Evolutionary conservation across 2,329 filamentous ascomycete genomes (phyloP), one percentile per base, ranked within the genome.

Genomic region (Calonectria henricotiae): DNA sequence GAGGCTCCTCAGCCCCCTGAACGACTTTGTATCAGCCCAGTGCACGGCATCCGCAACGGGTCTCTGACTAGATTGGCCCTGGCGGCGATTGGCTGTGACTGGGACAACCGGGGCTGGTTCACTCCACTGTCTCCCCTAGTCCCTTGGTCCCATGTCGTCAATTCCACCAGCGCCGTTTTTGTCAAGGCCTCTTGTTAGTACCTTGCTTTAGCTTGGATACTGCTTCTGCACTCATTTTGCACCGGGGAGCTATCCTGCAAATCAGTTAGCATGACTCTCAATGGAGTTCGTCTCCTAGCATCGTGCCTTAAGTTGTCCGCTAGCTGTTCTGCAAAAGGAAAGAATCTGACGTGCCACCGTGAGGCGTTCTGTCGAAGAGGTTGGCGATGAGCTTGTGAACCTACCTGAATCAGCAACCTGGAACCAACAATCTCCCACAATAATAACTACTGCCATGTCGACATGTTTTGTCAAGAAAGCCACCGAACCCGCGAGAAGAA

Each of bases 31-130:
- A 46, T 63, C 62, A 62, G 60, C 62, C 47, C 66, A 68, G 43
- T 58, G 60, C 20, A 58, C 68, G 62, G 61, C 68, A 60, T 64
- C 65, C 65, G 73, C 68, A 73, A 71, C 61, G 66, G 49, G 37
- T 67, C 61, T 72, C 58, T 70, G 62, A 62, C 71, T 72, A 75
- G 71, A 71, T 74, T 74, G 70, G 65, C 63, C 35, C 49, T 51
- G 49, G 46, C 63, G 39, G 43, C 63, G 55, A 70, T 70, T 70
- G 68, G 68, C n/a, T 39, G 39, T 5, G 13, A n/a, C 25, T 47
- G 41, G 58, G 64, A 23, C 47, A 2, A 11, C 43, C 62, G 67
- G 67, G 54, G 37, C 47, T 62, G 30, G 30, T 7, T 20, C 27
- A 55, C 62, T 51, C 68, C 68, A 32, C 39, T 60, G 49, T 37